These are phyloP conservation scores for Stereum hirsutum DNA, from an alignment of 1,284 basidiomycete species.

Conservation along the genomic window DNA sequence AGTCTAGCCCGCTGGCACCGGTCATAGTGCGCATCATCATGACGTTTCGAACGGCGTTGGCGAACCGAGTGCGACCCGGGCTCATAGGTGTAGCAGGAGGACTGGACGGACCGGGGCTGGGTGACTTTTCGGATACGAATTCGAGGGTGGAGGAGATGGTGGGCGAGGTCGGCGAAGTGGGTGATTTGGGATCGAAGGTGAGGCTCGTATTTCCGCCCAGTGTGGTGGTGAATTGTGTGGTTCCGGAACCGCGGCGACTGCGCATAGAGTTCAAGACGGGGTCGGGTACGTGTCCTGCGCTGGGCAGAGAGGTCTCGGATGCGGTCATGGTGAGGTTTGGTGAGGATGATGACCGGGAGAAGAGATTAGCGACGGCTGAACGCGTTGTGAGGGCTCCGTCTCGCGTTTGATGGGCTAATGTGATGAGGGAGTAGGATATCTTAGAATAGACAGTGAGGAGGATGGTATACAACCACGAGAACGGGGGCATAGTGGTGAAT, in stretches of 20 bases:
- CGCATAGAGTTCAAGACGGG: slow-evolving; percentile 1
- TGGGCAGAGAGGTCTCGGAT: slow-evolving; percentile 9
- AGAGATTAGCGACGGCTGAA: slow-evolving; percentile 7
- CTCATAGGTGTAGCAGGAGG: slow-evolving; percentile 10
- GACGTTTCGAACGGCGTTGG: slow-evolving; percentile 35
- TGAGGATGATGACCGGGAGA: slow-evolving; percentile 6
- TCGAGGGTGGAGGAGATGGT: slow-evolving; percentile 17
- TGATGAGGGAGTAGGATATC: background rate
- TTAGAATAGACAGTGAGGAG: slow-evolving; percentile 11
- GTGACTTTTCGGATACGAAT: slow-evolving; percentile 15
- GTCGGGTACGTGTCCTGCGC: slow-evolving; percentile 4
- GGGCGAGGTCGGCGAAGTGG: slow-evolving; percentile 6
- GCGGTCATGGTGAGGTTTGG: background rate
- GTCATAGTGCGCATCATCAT: slow-evolving; percentile 33
- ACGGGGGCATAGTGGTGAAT: slow-evolving; percentile 31
- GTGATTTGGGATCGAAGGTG: slow-evolving; percentile 1
- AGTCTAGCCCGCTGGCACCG: slow-evolving; percentile 18
- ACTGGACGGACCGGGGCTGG: slow-evolving; percentile 11
- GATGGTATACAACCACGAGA: slow-evolving; percentile 17
- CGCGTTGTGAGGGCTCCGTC: slow-evolving; percentile 2
- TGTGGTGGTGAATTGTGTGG: slow-evolving; percentile 2
- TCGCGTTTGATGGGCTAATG: slow-evolving; percentile 3
- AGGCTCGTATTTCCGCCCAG: slow-evolving; percentile 2
- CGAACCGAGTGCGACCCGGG: slow-evolving; percentile 26
- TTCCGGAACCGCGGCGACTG: slow-evolving; percentile 7